These are phyloP conservation scores for Kazachstania sp. DNA, from an alignment of 1,139 yeast genomes.

Conservation along the genomic window DNA sequence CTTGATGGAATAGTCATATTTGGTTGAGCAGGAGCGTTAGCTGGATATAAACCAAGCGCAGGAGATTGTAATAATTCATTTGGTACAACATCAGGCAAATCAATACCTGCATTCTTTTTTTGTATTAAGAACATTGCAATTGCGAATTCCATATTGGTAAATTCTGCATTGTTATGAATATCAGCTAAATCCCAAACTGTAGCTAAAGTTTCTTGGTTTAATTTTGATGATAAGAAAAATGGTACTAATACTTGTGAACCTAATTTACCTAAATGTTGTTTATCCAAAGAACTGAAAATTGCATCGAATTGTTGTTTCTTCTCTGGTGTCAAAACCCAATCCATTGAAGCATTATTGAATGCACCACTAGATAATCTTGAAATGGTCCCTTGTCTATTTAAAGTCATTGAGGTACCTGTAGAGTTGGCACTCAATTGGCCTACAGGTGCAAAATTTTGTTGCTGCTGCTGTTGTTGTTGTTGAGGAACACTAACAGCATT, in stretches of 20 bases:
- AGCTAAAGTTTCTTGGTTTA: constrained; percentile 79
- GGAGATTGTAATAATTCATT: constrained; percentile 39
- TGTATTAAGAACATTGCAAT: constrained; percentile 92
- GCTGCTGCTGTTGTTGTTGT: neutral
- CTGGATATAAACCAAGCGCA: constrained; percentile 26
- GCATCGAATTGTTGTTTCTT: constrained; percentile 73
- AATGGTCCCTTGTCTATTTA: constrained; percentile 24
- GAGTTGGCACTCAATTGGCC: constrained; percentile 28
- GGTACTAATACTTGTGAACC: constrained; percentile 79
- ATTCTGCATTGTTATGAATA: constrained; percentile 75
- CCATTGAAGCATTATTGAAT: constrained; percentile 50
- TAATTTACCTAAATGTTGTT: constrained; percentile 50
- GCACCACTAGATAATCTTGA: constrained; percentile 32
- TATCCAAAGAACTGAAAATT: constrained; percentile 71
- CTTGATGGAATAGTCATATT: constrained; percentile 29
- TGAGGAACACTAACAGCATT: constrained; percentile 28
- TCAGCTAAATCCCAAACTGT: constrained; percentile 93
- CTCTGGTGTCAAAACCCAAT: constrained; percentile 62
- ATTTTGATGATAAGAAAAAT: constrained; percentile 79
- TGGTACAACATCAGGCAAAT: constrained; percentile 65
- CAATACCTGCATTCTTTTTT: constrained; percentile 67
- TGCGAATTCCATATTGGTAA: constrained; percentile 74
- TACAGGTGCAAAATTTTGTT: constrained; percentile 6
- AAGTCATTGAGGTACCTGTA: constrained; percentile 24
- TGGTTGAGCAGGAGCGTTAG: constrained; percentile 19